Evolutionary conservation across 192 early-diverging fungal species (phyloP).

Genomic region (Mortierella antarctica): DNA sequence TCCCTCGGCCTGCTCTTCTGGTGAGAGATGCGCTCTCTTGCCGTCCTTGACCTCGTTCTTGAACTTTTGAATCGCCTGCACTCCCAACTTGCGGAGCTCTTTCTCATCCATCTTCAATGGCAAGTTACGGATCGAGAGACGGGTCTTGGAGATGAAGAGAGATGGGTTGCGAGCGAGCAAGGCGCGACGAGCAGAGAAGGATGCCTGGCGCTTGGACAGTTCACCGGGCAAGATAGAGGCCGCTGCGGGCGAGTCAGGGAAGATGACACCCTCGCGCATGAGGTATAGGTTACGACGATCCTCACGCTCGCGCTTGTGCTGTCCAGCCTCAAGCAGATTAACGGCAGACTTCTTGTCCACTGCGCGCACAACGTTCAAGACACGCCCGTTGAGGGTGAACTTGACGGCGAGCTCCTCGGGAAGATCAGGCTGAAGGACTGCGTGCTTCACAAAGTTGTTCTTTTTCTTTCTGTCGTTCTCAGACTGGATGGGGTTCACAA

Average conservation of each 20-base stretch:
- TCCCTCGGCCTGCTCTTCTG: conserved; percentile 71
- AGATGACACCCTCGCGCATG: conserved; percentile 88
- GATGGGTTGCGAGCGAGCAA: conserved; percentile 88
- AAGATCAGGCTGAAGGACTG: conserved; percentile 73
- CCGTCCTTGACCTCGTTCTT: conserved; percentile 78
- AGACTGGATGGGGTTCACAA: conserved; percentile 39
- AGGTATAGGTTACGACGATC: conserved; percentile 92
- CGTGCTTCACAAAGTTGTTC: conserved; percentile 61
- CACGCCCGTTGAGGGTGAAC: conserved; percentile 84
- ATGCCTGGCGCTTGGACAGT: conserved; percentile 86
- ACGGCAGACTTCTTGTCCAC: conserved; percentile 80
- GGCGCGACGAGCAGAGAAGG: conserved; percentile 84
- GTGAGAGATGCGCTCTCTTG: conserved; percentile 61
- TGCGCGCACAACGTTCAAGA: conserved; percentile 82
- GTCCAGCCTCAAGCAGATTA: conserved; percentile 67
- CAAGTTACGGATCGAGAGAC: conserved; percentile 91
- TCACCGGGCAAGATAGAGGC: conserved; percentile 74
- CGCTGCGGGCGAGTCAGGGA: conserved; percentile 85
- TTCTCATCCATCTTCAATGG: conserved; percentile 79
- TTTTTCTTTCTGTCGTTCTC: conserved; percentile 66
- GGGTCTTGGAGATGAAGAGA: conserved; percentile 87
- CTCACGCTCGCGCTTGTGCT: conserved; percentile 69
- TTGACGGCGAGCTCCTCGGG: conserved; percentile 56
- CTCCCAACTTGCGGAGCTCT: conserved; percentile 68
- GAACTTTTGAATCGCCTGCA: conserved; percentile 77